Conservation (phyloP, 768 basidiomycete genomes). For the Lactarius akahatsu region DNA sequence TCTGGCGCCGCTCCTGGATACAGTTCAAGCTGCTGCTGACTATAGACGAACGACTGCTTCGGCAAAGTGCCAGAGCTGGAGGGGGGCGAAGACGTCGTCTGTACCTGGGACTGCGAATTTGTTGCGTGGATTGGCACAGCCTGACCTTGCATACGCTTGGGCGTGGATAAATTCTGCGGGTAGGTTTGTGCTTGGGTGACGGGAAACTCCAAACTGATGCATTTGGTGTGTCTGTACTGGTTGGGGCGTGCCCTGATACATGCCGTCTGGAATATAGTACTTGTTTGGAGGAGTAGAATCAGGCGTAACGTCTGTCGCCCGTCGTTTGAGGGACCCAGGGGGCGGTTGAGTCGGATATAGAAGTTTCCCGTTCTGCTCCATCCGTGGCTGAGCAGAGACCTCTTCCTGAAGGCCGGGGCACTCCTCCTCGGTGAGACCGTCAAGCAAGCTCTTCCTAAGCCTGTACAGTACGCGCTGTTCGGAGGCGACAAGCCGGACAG, state of each 20-base stretch:
- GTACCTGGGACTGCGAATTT: slow-evolving; percentile 13
- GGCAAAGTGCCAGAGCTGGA: slow-evolving; percentile 1
- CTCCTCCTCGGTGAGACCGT: slow-evolving; percentile 56
- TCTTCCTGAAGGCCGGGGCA: slow-evolving; percentile 59
- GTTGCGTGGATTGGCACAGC: slow-evolving; percentile 17
- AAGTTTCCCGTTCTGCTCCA: slow-evolving; percentile 24
- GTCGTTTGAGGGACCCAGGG: slow-evolving; percentile 23
- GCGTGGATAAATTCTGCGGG: slow-evolving; percentile 28
- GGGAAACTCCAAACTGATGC: slow-evolving; percentile 22
- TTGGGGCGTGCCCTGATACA: slow-evolving; percentile 22
- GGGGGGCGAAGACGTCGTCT: slow-evolving; percentile 19
- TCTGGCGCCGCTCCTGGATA: slow-evolving; percentile 17
- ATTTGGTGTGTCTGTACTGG: slow-evolving; percentile 14
- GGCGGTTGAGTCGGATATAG: slow-evolving; percentile 24
- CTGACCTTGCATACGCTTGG: slow-evolving; percentile 26
- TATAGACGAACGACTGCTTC: slow-evolving; percentile 19
- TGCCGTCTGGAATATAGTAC: slow-evolving; percentile 24
- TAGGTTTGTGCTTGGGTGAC: slow-evolving; percentile 25
- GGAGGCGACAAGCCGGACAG: slow-evolving; percentile 56
- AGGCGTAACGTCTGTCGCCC: slow-evolving; percentile 25
- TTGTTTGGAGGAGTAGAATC: slow-evolving; percentile 28
- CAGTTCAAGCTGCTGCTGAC: slow-evolving; percentile 14
- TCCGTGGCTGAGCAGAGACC: slow-evolving; percentile 45
- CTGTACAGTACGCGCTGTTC: slow-evolving; percentile 66
- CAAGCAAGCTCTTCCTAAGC: slow-evolving; percentile 55